Conservation (phyloP, 2,329 filamentous ascomycete species). For the Conoideocrella luteorostrata region DNA sequence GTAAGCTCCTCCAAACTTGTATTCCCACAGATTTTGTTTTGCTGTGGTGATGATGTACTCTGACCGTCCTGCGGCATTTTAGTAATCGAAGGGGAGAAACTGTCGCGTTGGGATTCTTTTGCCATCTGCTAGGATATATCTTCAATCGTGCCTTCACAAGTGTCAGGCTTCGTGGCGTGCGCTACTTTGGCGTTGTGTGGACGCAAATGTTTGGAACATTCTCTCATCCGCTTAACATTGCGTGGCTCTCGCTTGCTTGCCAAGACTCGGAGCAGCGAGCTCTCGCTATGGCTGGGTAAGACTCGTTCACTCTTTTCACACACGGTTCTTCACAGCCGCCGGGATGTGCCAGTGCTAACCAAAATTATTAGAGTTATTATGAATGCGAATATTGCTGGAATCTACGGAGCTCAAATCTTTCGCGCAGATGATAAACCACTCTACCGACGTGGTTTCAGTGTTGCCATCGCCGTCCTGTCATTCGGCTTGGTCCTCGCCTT, state of each 20-base stretch:
- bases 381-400: slow-evolving; percentile 55
- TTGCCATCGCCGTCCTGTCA: too few relatives aligned
- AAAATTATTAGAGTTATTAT: slow-evolving; percentile 43
- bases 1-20: too few relatives aligned
- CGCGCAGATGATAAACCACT: slow-evolving; percentile 42
- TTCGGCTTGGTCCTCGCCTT: too few relatives aligned
- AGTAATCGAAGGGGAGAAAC: slow-evolving; percentile 45
- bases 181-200: slow-evolving; percentile 50
- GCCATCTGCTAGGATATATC: slow-evolving; percentile 44
- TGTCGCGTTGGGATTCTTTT: slow-evolving; percentile 40
- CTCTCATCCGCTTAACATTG: slow-evolving; percentile 51
- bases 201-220: slow-evolving; percentile 50
- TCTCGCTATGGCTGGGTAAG: slow-evolving; percentile 52
- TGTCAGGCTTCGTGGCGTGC: slow-evolving; percentile 31
- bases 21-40: too few relatives aligned
- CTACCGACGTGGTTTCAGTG: slow-evolving; percentile 47
- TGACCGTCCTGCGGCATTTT: neutral
- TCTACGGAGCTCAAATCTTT: slow-evolving; percentile 57
- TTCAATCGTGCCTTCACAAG: slow-evolving; percentile 48
- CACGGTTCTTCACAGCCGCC: too few relatives aligned
- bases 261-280: slow-evolving; percentile 51
- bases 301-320: too few relatives aligned
- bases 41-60: too few relatives aligned
- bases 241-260: slow-evolving; percentile 52
- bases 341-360: too few relatives aligned